Percentiles rank a stretch among this genome's conserved stretches.
phyloP scores from a whole-genome alignment of 306 rosid genomes.

The Medicago arabica region DNA sequence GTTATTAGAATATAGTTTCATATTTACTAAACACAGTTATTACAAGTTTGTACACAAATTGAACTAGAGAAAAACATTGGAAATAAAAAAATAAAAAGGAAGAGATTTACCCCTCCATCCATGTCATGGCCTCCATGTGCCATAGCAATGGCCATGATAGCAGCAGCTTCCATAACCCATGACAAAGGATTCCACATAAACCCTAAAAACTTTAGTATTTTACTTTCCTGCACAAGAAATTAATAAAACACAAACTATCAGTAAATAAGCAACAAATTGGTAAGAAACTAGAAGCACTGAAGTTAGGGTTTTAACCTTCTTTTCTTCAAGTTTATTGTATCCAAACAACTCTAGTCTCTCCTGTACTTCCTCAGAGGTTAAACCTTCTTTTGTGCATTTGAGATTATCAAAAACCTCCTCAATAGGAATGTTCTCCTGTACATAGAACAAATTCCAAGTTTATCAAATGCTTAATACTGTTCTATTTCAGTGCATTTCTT shows the following conservation, averaged over 20 bases:
- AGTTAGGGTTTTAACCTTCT: constrained; percentile 55
- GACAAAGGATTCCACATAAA: constrained; percentile 91
- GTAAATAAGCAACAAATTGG: constrained; percentile 14
- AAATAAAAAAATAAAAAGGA: background rate
- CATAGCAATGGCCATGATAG: constrained; percentile 72
- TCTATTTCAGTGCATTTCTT: constrained; percentile 13
- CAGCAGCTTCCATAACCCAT: constrained; percentile 95
- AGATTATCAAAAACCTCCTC: constrained; percentile 75
- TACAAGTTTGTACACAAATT: background rate
- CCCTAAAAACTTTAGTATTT: constrained; percentile 70
- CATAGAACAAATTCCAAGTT: constrained; percentile 45
- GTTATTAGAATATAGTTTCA: too few relatives aligned
- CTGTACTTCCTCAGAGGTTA: constrained; percentile 60
- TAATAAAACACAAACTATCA: background rate
- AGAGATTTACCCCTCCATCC: constrained; percentile 43
- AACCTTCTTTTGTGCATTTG: constrained; percentile 64
- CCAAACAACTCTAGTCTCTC: constrained; percentile 68
- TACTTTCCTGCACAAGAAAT: constrained; percentile 59
- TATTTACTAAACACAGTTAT: too few relatives aligned
- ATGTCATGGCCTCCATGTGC: constrained; percentile 53
- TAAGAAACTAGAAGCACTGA: constrained; percentile 12
- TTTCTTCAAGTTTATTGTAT: constrained; percentile 77
- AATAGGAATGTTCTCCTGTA: constrained; percentile 68
- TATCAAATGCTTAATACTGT: background rate
- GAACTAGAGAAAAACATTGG: background rate